Base-by-base conservation (phyloP, 805 yeast species). In the Sungouiella blattae region DNA sequence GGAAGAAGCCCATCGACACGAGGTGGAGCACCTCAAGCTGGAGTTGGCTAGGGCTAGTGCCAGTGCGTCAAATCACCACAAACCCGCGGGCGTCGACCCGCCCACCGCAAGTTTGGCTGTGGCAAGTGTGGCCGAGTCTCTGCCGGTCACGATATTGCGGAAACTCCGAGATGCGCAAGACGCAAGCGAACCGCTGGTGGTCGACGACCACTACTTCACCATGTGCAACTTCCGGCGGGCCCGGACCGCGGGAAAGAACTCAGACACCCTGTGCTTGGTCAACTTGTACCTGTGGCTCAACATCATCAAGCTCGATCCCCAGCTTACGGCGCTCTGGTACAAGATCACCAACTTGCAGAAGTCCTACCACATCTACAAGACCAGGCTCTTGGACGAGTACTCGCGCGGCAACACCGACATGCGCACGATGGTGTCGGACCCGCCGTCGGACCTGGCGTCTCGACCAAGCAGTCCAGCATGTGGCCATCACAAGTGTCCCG, bases 301-400 rank as follows among this genome's bases (percentile, higher is more conserved):
- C 49, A 39, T 63, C 14, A 50, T 67, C 35, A 57, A 55, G 33
- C 34, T 66, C 12, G 73, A 67, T 42, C 69, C 69, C 0, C 65
- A 63, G 28, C 52, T 67, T 25, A 61, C 70, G 12, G 48, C 57
- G 3, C 52, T 67, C 29, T 67, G 73, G 73, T 55, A 47, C 36
- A 62, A 59, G 30, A 65, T 67, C 40, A 62, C 66, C 21, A 60
- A 55, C 33, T 48, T 67, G 39, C 73, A 67, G 43, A 65, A 64
- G 32, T 51, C 62, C 9, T 67, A 67, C 48, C 64, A 60, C 37
- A 41, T 55, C 28, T 67, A 62, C 49, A 67, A 66, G 41, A 50
- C 55, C 39, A 47, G 46, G 26, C 32, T 46, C 22, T 36, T 51
- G 24, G 35, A 30, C 31, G 31, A 28, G 25, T 40, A 44, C 24